A percentile compares a stretch with the other conserved stretches of the same genome.
Conservation (phyloP, 164 flowering plant genomes). For the Vitis riparia region DNA sequence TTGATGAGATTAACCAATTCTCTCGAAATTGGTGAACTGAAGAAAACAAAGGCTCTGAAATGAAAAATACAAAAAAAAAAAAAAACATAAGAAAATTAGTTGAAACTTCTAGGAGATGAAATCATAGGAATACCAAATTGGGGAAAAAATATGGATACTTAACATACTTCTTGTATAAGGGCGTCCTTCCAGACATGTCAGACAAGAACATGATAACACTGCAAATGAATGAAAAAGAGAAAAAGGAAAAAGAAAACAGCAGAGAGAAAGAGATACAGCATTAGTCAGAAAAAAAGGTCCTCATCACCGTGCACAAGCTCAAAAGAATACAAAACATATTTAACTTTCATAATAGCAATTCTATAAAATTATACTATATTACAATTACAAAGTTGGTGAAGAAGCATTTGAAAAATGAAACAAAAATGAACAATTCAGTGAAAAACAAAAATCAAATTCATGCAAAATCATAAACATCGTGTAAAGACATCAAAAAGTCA, state of each 20-base stretch:
- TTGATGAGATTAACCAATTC: constrained; percentile 78
- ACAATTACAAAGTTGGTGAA: too few species aligned
- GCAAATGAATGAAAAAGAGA: constrained; percentile 30
- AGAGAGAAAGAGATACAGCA: too few species aligned
- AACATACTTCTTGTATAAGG: constrained; percentile 91
- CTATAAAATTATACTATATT: too few species aligned
- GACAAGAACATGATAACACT: constrained; percentile 89
- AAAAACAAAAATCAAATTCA: too few species aligned
- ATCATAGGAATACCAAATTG: not conserved
- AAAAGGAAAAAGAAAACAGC: not conserved
- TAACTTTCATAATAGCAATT: too few species aligned
- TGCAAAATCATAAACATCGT: too few species aligned
- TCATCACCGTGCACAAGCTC: too few species aligned
- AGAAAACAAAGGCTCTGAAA: constrained; percentile 91
- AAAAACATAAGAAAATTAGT: not conserved
- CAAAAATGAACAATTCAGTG: too few species aligned
- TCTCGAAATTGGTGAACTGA: constrained; percentile 79
- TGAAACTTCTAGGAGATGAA: constrained; percentile 2
- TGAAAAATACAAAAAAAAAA: constrained; percentile 8
- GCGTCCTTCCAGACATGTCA: constrained; percentile 93
- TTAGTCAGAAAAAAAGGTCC: not conserved
- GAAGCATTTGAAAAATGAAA: too few species aligned
- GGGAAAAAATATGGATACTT: constrained; percentile 2
- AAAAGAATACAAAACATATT: too few species aligned
- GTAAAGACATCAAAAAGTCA: too few species aligned